Evolutionary conservation across 306 rosid genomes (phyloP).

Genomic region (Betula pendula): DNA sequence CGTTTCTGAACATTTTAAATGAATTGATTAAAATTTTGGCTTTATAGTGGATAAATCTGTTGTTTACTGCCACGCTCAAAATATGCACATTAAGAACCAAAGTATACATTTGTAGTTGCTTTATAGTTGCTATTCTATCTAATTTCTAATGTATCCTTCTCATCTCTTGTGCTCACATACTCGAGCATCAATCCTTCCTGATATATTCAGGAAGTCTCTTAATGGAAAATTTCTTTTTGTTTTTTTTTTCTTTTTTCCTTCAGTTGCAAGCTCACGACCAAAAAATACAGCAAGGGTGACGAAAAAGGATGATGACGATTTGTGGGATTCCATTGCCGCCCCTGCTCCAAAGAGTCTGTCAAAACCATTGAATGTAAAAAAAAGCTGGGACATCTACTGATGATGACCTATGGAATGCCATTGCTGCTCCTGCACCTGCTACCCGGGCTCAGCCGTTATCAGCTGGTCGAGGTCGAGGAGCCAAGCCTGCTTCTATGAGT

Average conservation of each 20-base stretch:
- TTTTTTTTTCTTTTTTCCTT: neutral
- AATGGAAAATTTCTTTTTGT: no score
- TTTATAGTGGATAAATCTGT: neutral
- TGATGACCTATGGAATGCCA: constrained; percentile 97
- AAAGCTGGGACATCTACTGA: constrained; percentile 41
- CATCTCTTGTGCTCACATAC: neutral
- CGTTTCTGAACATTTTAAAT: neutral
- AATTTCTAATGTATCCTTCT: no score
- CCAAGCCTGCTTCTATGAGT: constrained; percentile 72
- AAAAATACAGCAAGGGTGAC: constrained; percentile 49
- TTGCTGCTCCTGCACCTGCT: constrained; percentile 93
- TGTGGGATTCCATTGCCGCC: constrained; percentile 94
- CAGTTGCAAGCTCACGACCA: constrained; percentile 56
- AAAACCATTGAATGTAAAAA: constrained; percentile 56
- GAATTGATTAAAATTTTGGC: neutral
- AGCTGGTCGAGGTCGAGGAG: constrained; percentile 71
- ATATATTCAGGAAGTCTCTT: no score
- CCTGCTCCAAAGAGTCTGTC: constrained; percentile 78
- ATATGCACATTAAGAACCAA: neutral
- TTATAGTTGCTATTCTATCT: no score
- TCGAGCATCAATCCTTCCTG: neutral
- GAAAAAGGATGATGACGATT: constrained; percentile 70
- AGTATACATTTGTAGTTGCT: no score
- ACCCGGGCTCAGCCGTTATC: constrained; percentile 79
- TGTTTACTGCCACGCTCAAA: constrained; percentile 4